Evolutionary conservation across 306 rosid genomes (phyloP).

Genomic region (Abrus precatorius): DNA sequence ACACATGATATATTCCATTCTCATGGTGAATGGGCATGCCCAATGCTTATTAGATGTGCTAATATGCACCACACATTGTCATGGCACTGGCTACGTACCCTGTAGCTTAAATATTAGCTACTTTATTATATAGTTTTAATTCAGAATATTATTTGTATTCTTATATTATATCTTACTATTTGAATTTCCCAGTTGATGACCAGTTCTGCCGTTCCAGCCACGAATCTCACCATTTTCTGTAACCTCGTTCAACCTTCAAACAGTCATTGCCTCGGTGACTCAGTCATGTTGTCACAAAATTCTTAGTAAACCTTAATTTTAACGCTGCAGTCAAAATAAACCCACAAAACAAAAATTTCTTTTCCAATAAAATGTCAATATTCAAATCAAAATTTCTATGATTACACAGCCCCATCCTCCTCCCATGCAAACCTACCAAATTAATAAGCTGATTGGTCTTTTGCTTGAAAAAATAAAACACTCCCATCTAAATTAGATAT

Average conservation of each 20-base stretch:
- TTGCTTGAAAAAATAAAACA: not conserved
- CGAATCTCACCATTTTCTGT: not conserved
- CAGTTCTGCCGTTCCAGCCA: not conserved
- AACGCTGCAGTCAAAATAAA: not conserved
- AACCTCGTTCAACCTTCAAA: not conserved
- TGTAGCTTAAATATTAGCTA: no score
- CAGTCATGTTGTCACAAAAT: not conserved
- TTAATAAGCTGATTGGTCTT: not conserved
- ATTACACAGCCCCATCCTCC: not conserved
- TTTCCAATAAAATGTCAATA: not conserved
- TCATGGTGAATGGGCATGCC: no score
- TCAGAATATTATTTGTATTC: no score
- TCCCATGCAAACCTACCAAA: not conserved
- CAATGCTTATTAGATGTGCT: no score
- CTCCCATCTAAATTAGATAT: not conserved
- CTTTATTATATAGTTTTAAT: no score
- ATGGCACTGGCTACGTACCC: no score
- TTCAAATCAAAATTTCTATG: not conserved
- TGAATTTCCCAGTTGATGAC: not conserved
- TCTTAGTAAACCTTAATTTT: not conserved
- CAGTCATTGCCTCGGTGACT: not conserved
- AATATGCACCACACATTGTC: no score
- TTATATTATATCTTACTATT: no score
- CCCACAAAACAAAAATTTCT: not conserved
- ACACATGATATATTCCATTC: no score